Conservation (phyloP, 2,329 filamentous ascomycete species). For the Zymoseptoria passerinii region DNA sequence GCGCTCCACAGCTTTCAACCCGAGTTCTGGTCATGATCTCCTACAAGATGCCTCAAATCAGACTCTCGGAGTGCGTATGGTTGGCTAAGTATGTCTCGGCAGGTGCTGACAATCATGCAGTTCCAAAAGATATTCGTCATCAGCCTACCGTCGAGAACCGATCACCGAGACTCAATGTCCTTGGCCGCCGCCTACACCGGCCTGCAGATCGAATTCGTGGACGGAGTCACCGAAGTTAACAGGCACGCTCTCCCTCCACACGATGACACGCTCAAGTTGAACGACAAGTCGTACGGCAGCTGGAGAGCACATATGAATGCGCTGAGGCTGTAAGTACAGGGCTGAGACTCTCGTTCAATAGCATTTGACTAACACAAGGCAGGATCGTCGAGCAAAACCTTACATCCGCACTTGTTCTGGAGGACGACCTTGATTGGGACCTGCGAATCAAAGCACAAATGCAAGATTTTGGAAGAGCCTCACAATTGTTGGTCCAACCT, state of each 20-base stretch:
- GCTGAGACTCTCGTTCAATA: not conserved
- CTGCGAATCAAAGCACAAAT: conserved; percentile 35
- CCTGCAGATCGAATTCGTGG: conserved; percentile 40
- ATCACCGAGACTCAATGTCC: conserved; percentile 45
- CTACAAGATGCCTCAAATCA: conserved; percentile 9
- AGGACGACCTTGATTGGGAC: conserved; percentile 41
- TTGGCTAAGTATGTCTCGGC: not conserved
- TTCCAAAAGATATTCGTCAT: conserved; percentile 48
- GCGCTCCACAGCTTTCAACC: not conserved
- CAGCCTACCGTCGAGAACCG: conserved; percentile 43
- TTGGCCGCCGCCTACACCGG: conserved; percentile 41
- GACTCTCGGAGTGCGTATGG: conserved; percentile 11
- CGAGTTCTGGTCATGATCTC: not conserved
- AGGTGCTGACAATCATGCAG: conserved; percentile 19
- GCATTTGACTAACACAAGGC: conserved; percentile 21
- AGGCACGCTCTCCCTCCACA: conserved; percentile 29
- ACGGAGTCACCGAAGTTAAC: conserved; percentile 36
- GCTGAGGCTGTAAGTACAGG: conserved; percentile 11
- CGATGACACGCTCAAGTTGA: not conserved
- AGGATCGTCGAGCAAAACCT: conserved; percentile 30
- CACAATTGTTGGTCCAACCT: conserved; percentile 31
- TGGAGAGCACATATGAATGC: conserved; percentile 25
- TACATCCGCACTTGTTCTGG: conserved; percentile 36
- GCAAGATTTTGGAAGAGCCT: conserved; percentile 31
- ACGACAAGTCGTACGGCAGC: conserved; percentile 21